Conservation (phyloP, 2,329 filamentous ascomycete species). For the Fusarium dlaminii region DNA sequence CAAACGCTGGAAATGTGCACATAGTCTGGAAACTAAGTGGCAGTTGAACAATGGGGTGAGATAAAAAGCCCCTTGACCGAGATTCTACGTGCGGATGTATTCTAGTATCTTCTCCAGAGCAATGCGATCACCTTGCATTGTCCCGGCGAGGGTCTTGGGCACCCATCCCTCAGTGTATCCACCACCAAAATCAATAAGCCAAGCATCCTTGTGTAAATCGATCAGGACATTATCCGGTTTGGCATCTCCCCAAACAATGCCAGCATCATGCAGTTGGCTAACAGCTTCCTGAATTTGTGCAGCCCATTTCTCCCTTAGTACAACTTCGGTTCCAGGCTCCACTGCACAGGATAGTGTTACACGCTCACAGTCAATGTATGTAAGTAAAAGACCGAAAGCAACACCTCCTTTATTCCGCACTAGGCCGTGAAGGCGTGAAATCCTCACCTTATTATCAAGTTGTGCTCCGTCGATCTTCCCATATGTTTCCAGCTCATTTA, state of each 20-base stretch:
- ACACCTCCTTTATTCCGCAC: neutral
- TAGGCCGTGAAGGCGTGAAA: neutral
- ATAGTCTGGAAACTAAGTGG: neutral
- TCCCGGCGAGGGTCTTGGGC: neutral
- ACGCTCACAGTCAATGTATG: neutral
- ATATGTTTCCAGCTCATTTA: neutral
- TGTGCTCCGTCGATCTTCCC: neutral
- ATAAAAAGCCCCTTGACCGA: rapidly evolving
- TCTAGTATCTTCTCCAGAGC: neutral
- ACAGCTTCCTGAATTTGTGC: neutral
- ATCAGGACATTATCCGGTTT: neutral
- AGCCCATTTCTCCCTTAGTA: neutral
- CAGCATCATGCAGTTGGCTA: neutral
- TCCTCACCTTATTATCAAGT: rapidly evolving
- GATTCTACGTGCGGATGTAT: neutral
- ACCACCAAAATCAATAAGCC: conserved; percentile 4
- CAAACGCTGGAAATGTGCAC: rapidly evolving
- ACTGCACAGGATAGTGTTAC: neutral
- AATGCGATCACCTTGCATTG: neutral
- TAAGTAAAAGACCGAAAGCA: neutral
- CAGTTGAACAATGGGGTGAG: rapidly evolving
- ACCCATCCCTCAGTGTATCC: neutral
- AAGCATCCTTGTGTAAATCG: neutral
- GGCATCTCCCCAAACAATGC: neutral
- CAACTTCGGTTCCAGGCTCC: neutral